Conservation (phyloP, 2,329 filamentous ascomycete genomes). For the Colletotrichum costaricense region DNA sequence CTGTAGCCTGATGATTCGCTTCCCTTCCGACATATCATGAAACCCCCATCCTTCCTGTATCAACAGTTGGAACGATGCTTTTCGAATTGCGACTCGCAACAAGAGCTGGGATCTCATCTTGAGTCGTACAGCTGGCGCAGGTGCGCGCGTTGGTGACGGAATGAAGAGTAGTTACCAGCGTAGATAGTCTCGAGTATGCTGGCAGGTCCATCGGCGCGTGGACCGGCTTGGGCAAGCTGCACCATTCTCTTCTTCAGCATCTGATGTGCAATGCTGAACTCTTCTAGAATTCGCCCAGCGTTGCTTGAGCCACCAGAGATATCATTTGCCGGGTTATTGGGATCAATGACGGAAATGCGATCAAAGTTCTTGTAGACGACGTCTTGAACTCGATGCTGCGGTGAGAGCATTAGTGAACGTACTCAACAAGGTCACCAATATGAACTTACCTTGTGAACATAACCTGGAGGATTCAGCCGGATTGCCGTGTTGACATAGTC, state of each 20-base stretch:
- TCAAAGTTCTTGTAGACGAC: slow-evolving; percentile 70
- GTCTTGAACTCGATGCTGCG: slow-evolving; percentile 7
- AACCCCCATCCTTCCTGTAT: neutral
- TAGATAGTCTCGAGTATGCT: slow-evolving; percentile 80
- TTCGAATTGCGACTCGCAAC: neutral
- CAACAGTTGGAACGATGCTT: neutral
- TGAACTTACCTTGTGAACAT: slow-evolving; percentile 77
- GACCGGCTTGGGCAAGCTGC: slow-evolving; percentile 52
- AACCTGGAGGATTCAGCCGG: slow-evolving; percentile 77
- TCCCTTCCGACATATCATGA: neutral
- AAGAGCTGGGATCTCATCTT: slow-evolving; percentile 18
- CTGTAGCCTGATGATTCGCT: slow-evolving; percentile 6
- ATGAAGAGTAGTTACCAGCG: slow-evolving; percentile 82
- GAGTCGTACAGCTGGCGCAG: slow-evolving; percentile 63
- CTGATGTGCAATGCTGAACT: slow-evolving; percentile 75
- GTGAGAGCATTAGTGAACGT: neutral
- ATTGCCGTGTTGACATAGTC: slow-evolving; percentile 79
- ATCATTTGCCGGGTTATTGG: slow-evolving; percentile 86
- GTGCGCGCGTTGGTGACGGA: slow-evolving; percentile 75
- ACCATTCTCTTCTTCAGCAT: slow-evolving; percentile 69
- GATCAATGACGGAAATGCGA: slow-evolving; percentile 89
- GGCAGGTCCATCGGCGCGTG: slow-evolving; percentile 40
- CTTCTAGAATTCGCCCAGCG: slow-evolving; percentile 72
- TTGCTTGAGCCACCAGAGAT: slow-evolving; percentile 88
- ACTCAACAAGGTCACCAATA: too few relatives aligned